Conservation (phyloP, 768 basidiomycete species). For the Pholiota microspora region DNA sequence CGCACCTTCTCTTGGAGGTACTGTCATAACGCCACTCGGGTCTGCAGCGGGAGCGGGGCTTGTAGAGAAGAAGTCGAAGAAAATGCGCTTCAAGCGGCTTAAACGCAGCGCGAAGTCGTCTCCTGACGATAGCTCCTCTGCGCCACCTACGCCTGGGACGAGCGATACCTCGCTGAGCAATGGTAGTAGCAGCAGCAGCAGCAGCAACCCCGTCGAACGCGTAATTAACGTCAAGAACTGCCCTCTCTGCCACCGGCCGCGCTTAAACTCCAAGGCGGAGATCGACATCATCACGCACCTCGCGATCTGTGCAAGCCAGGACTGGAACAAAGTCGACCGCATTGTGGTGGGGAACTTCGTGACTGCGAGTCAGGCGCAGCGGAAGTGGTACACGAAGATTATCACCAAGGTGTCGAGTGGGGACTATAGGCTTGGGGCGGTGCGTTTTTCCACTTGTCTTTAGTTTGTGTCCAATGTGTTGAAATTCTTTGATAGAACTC, state of each 20-base stretch:
- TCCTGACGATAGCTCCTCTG: slow-evolving; percentile 3
- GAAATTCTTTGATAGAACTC: slow-evolving; percentile 60
- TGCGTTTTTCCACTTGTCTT: slow-evolving; percentile 20
- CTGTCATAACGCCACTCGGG: too few species aligned
- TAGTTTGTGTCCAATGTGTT: not conserved
- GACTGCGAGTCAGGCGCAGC: slow-evolving; percentile 90
- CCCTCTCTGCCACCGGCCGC: slow-evolving; percentile 87
- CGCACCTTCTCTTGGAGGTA: too few species aligned
- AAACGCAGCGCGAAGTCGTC: slow-evolving; percentile 15
- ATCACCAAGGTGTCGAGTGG: slow-evolving; percentile 85
- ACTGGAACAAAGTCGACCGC: slow-evolving; percentile 86
- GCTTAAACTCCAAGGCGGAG: slow-evolving; percentile 84
- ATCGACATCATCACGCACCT: slow-evolving; percentile 95
- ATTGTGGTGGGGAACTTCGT: slow-evolving; percentile 95
- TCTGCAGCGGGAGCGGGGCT: not conserved
- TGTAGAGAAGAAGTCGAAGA: slow-evolving; percentile 17
- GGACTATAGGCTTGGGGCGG: slow-evolving; percentile 87
- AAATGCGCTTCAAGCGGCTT: slow-evolving; percentile 19
- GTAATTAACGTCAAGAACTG: slow-evolving; percentile 96
- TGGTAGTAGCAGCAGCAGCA: too few species aligned
- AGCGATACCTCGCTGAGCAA: not conserved
- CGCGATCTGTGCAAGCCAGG: slow-evolving; percentile 92
- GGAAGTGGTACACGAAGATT: slow-evolving; percentile 95
- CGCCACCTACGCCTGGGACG: slow-evolving; percentile 1
- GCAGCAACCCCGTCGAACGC: slow-evolving; percentile 59